Conservation (phyloP, 441 rosid species). For the Eutrema salsugineum region DNA sequence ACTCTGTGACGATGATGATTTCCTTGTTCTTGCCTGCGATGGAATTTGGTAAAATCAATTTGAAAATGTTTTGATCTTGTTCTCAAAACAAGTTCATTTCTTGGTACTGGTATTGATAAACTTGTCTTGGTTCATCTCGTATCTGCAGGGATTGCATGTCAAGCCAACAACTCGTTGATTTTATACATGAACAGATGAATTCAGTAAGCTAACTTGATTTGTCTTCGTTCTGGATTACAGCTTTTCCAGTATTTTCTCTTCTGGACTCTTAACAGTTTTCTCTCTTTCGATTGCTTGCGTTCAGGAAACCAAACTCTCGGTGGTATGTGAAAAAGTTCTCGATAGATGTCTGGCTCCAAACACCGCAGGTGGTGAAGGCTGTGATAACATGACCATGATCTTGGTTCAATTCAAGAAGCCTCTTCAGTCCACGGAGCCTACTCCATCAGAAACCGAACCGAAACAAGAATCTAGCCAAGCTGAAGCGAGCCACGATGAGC, state of each 20-base stretch:
- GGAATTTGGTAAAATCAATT: slow-evolving; percentile 59
- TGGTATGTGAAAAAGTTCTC: slow-evolving; percentile 79
- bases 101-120: slow-evolving; percentile 6
- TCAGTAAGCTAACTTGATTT: slow-evolving; percentile 40
- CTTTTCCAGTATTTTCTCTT: not conserved
- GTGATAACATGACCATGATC: slow-evolving; percentile 99
- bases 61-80: not conserved
- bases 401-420: slow-evolving; percentile 90
- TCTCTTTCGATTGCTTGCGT: not conserved
- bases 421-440: slow-evolving; percentile 41
- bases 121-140: slow-evolving; percentile 7
- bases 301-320: slow-evolving; percentile 92
- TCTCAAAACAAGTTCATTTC: slow-evolving; percentile 10
- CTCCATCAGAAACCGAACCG: slow-evolving; percentile 27
- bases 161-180: slow-evolving; percentile 95
- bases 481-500: slow-evolving; percentile 4
- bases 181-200: slow-evolving; percentile 66
- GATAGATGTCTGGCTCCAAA: slow-evolving; percentile 94
- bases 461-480: slow-evolving; percentile 17
- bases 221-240: not conserved
- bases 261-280: slow-evolving; percentile 4
- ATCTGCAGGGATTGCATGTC: slow-evolving; percentile 95
- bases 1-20: slow-evolving; percentile 93
- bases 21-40: slow-evolving; percentile 89
- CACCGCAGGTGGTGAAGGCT: slow-evolving; percentile 84